Base-by-base conservation (phyloP, 208 protist species). In the Entamoeba invadens region DNA sequence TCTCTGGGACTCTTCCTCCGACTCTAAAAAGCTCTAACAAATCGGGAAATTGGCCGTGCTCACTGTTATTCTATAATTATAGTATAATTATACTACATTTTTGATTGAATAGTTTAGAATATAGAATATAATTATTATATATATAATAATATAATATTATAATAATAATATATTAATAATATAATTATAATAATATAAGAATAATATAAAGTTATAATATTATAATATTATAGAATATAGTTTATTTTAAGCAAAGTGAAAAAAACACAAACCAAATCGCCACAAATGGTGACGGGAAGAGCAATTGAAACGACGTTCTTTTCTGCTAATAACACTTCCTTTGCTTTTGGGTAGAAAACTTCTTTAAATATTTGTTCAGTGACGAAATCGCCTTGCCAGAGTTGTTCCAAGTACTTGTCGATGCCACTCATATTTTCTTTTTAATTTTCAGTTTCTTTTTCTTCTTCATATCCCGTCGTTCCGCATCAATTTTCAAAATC, bases 11-110 rank as follows among this genome's bases (percentile, higher is more conserved):
- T 72, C 31, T 16, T 31, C 98, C 98, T 3, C 98, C 98, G 93
- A 98, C 97, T 93, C 96, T 96, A 94, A 99, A 99, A 31, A 99
- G 96, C 96, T 99, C 97, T 87, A 98, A 96, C 18, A 99, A 96
- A 94, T 99, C 98, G 95, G 97, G 98, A 94, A 99, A 99, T 96
- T 91, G 77, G 10, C 38, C 77, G 21, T 91, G 77, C 31, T n/a
- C n/a, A n/a, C n/a, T n/a, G n/a, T n/a, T n/a, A n/a, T n/a, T n/a
- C n/a, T n/a, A n/a, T n/a, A n/a, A n/a, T n/a, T n/a, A n/a, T n/a
- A n/a, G n/a, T n/a, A n/a, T n/a, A n/a, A n/a, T n/a, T n/a, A n/a
- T n/a, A n/a, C n/a, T n/a, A n/a, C n/a, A n/a, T n/a, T n/a, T n/a
- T n/a, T n/a, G n/a, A n/a, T n/a, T n/a, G n/a, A n/a, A n/a, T n/a